Percentiles rank a stretch among this genome's conserved stretches.
These are phyloP conservation scores for Fusarium sp. DNA, from an alignment of 2,329 filamentous ascomycete species.

Conservation along the genomic window DNA sequence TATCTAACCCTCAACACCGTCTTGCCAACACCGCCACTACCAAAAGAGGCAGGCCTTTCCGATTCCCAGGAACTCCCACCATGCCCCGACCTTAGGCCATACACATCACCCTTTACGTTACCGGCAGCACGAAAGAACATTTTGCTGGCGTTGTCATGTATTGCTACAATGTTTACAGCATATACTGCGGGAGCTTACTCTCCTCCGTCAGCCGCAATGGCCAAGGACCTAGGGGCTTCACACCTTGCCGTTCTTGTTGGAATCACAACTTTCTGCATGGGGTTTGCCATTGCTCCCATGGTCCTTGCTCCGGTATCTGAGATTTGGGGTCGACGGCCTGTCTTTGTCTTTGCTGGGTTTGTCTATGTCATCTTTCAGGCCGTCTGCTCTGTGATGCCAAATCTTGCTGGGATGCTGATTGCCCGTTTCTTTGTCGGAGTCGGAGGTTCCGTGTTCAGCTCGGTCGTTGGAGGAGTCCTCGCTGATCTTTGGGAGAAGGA, in stretches of 20 bases:
- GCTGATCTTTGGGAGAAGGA: constrained; percentile 85
- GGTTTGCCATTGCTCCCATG: constrained; percentile 89
- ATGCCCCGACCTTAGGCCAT: constrained; percentile 74
- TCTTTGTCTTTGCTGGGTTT: constrained; percentile 80
- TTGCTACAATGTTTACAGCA: constrained; percentile 81
- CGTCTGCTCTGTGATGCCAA: constrained; percentile 77
- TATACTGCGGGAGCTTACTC: constrained; percentile 86
- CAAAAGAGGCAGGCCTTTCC: constrained; percentile 18
- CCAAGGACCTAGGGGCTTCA: constrained; percentile 72
- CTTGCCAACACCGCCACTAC: constrained; percentile 48
- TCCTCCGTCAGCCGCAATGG: constrained; percentile 75
- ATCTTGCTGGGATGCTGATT: constrained; percentile 79
- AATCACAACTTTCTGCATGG: constrained; percentile 84
- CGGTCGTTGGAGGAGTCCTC: constrained; percentile 92
- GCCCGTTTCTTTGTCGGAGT: constrained; percentile 81
- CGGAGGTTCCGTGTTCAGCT: constrained; percentile 83
- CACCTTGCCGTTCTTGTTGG: constrained; percentile 76
- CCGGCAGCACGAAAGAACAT: constrained; percentile 74
- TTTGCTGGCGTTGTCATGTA: constrained; percentile 79
- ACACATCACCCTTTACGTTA: constrained; percentile 80
- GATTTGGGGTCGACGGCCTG: constrained; percentile 86
- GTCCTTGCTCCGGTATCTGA: constrained; percentile 88
- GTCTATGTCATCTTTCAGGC: constrained; percentile 79
- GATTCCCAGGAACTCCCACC: constrained; percentile 59
- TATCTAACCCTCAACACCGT: constrained; percentile 57